Evolutionary conservation across 2,329 filamentous ascomycete genomes (phyloP), one percentile per base, ranked within the genome.

Genomic region (Talaromyces pinophilus): DNA sequence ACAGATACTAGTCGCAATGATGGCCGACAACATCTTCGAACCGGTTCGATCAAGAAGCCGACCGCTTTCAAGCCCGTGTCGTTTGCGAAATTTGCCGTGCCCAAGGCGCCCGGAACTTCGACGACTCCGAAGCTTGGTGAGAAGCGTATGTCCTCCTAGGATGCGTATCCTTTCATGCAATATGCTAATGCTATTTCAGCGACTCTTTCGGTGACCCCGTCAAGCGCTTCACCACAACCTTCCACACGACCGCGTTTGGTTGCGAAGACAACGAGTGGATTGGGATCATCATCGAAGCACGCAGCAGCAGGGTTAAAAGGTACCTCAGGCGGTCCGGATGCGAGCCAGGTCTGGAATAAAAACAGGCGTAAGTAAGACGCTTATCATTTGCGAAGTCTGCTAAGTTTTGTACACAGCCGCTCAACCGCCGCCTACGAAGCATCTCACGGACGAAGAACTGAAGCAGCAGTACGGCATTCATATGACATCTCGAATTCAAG

Each of bases 301-400:
- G 79, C 79, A 59, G 77, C 83, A 65, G 77, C 74, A 64, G 78
- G 79, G 64, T 80, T 79, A 59, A 79, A 80, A 67, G 80, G 80
- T 66, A 82, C 82, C 63, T 76, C 76, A 68, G 76, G 77, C 70
- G 86, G 85, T n/a, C 87, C 87, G 60, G 87, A 89, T 77, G 86
- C 86, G n/a, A 88, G 83, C 76, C 87, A 88, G 76, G 87, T 90
- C 61, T 90, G 87, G 87, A 90, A 90, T 74, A 89, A 88, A 78
- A 90, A 89, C 73, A 82, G 86, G 78, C 86, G 86, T 82, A 82
- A 72, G 81, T 66, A n/a, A 33, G 63, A 54, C 35, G 22, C n/a
- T 46, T 46, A 19, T 46, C 19, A 17, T 28, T 46, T 46, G 38
- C 44, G 62, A 54, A 57, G 25, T 7, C 4, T 59, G 59, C 72